Evolutionary conservation across 306 rosid genomes (phyloP).

Genomic region (Trifolium dubium): DNA sequence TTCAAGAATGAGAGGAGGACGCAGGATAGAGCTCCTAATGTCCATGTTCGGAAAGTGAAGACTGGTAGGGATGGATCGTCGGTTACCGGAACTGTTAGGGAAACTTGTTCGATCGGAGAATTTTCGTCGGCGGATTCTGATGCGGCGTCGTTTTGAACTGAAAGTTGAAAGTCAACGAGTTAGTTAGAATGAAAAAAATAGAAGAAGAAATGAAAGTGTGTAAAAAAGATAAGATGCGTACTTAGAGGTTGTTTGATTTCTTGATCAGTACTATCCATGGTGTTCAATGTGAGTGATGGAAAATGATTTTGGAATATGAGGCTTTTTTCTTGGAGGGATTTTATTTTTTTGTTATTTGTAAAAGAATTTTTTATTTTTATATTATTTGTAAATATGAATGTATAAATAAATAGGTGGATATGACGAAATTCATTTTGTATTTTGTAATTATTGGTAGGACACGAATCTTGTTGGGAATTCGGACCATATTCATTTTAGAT

Average conservation of each 20-base stretch:
- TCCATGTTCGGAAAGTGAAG: constrained; percentile 85
- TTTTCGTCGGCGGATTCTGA: constrained; percentile 36
- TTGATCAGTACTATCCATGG: not conserved
- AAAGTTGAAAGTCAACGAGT: constrained; percentile 5
- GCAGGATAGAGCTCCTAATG: constrained; percentile 71
- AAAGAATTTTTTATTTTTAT: not conserved
- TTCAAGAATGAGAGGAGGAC: constrained; percentile 72
- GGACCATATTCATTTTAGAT: constrained; percentile 6
- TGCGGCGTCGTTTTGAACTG: not conserved
- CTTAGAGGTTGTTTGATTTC: constrained; percentile 17
- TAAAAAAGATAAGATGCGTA: not conserved
- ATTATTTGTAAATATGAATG: not conserved
- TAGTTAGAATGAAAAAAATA: not conserved
- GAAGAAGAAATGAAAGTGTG: not conserved
- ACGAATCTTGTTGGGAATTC: not conserved
- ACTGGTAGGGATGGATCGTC: constrained; percentile 71
- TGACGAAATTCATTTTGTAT: not conserved
- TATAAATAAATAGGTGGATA: no score
- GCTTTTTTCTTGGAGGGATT: not conserved
- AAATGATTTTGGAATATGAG: not conserved
- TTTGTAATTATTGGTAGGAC: not conserved
- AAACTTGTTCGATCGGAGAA: constrained; percentile 68
- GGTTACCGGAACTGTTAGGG: constrained; percentile 66
- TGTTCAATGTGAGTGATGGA: not conserved
- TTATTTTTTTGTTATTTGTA: not conserved